Base-by-base conservation (phyloP, 495 filamentous ascomycete species). In the Penicillium psychrofluorescens region DNA sequence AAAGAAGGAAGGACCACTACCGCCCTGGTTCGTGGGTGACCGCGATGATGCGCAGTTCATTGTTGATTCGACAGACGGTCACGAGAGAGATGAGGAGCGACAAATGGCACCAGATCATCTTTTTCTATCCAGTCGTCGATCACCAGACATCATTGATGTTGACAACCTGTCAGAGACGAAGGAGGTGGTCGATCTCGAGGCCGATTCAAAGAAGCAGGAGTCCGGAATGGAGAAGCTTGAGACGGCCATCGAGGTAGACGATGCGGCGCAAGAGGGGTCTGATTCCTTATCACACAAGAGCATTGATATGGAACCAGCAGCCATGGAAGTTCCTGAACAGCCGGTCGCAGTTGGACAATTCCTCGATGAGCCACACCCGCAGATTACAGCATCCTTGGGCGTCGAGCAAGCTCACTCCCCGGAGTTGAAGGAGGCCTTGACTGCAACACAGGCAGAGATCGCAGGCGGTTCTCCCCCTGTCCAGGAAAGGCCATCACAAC, bases 21-120 rank as follows among this genome's bases (percentile, higher is more conserved):
- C 92, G 1, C 91, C 92, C 5, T 98, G 92, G 92, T 86, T 98
- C 54, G 71, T 73, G 15, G 62, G 55, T 2, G 56, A 51, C 4
- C 51, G 48, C 29, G 34, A 51, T 7, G 55, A 61, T 29, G 38
- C 54, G 7, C 59, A 66, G 7, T 73, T 71, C 37, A 59, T 67
- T 29, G 11, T 50, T 1, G 66, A 73, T 51, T 35, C 47, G 35
- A 39, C 46, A 22, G 53, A 65, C 34, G 58, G 59, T 28, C 42
- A 50, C 11, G 30, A 46, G 22, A 50, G 55, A 13, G 44, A 41
- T n/a, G 29, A 59, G 22, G 56, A 61, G 13, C 22, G 22, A 4
- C 44, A 32, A 13, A 39, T 53, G 13, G 42, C 67, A 10, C 50
- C 68, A 33, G 59, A 72, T 44, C 54, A 63, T 43, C 37, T 59